Base-by-base conservation (phyloP, 1,139 yeast genomes). In the Meyerozyma elateridarum region DNA sequence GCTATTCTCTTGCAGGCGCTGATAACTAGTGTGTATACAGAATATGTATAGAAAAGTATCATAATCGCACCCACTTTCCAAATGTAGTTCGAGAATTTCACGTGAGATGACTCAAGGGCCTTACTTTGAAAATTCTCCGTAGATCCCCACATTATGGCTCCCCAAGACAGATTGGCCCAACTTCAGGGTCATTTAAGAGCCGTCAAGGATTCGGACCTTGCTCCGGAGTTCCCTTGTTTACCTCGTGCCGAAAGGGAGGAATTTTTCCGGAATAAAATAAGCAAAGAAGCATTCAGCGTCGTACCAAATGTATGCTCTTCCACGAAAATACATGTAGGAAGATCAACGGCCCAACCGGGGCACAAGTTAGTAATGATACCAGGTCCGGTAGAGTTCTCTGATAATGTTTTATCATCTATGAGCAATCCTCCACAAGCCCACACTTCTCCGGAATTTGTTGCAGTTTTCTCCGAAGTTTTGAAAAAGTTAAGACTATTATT, bases 1-100 rank as follows among this genome's bases (percentile, higher is more conserved):
- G 56, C 30, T 78, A 77, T 44, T 50, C 65, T 13, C 49, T 65
- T 19, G 56, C 49, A 32, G 73, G 72, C 17, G 48, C 65, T 24
- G 73, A 67, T 44, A 65, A 64, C 38, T 64, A 51, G 34, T 16
- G n/a, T 22, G 15, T 13, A 24, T 15, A 24, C 27, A 24, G n/a
- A n/a, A n/a, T n/a, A n/a, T n/a, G n/a, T n/a, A n/a, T n/a, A n/a
- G n/a, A n/a, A n/a, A n/a, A n/a, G n/a, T n/a, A n/a, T n/a, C n/a
- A n/a, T n/a, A n/a, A n/a, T n/a, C n/a, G n/a, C n/a, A n/a, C n/a
- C n/a, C n/a, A n/a, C n/a, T 24, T 24, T 13, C 27, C 27, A 15
- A 24, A 15, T 8, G 9, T n/a, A 18, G 27, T 24, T 24, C 27
- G 18, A 8, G 18, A 24, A 15, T 15, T 24, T 26, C 29, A 26